Percentiles rank a stretch among this genome's conserved stretches.
Conservation (phyloP, 768 basidiomycete genomes). For the Lactifluus volemus region DNA sequence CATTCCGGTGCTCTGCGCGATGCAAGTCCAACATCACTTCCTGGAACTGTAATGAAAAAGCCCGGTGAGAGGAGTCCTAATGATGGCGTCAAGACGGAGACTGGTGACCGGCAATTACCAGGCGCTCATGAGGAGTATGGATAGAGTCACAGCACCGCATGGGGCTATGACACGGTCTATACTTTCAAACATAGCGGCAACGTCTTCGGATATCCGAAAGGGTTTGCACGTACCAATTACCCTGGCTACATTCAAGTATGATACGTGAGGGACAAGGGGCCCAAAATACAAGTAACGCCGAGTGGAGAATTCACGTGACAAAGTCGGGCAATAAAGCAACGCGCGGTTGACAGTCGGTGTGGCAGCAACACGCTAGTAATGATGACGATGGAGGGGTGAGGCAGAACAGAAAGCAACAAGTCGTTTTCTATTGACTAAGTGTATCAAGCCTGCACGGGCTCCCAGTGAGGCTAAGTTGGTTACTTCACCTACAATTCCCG, state of each 20-base stretch:
- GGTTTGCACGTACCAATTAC: neutral
- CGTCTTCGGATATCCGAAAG: neutral
- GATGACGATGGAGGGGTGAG: neutral
- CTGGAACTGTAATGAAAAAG: neutral
- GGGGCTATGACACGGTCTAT: neutral
- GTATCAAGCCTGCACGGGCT: neutral
- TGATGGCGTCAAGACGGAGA: neutral
- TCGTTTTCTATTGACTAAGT: neutral
- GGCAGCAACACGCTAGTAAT: neutral
- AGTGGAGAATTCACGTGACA: neutral
- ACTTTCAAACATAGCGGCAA: neutral
- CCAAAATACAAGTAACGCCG: neutral
- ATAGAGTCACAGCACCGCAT: neutral
- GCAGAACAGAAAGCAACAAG: neutral
- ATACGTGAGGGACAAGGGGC: neutral
- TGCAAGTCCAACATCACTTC: neutral
- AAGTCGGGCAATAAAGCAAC: neutral
- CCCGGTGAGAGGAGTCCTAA: neutral
- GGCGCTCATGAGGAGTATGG: neutral
- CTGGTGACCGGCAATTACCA: neutral
- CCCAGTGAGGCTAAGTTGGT: neutral
- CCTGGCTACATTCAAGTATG: neutral
- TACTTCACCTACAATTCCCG: constrained; percentile 6
- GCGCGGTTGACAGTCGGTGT: neutral
- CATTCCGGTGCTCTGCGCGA: neutral